Percentiles rank a stretch among this genome's conserved stretches.
Conservation (phyloP, 208 protist genomes). For the Porcisia hertigi region DNA sequence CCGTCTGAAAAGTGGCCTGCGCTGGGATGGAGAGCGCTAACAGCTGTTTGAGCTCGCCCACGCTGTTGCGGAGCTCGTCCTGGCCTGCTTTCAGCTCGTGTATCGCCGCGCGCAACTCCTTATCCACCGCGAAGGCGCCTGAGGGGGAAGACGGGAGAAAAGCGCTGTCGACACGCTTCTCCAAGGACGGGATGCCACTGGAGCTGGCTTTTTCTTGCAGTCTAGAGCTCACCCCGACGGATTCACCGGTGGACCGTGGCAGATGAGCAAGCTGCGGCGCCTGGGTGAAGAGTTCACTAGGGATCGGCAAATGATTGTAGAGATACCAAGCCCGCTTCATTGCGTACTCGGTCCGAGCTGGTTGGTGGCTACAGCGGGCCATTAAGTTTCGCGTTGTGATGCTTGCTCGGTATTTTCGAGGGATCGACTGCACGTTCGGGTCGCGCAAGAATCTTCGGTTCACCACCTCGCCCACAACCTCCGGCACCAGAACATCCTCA, state of each 20-base stretch:
- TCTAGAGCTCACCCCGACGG: not conserved
- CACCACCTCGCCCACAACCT: conserved; percentile 66
- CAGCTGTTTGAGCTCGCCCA: conserved; percentile 60
- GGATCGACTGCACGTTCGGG: conserved; percentile 45
- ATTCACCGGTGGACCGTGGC: not conserved
- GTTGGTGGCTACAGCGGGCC: conserved; percentile 85
- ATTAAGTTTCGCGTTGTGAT: conserved; percentile 89
- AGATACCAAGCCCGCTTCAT: conserved; percentile 91
- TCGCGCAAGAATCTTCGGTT: conserved; percentile 78
- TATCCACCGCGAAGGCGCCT: not conserved
- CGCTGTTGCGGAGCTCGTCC: conserved; percentile 25
- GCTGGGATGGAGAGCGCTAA: conserved; percentile 27
- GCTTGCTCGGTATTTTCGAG: conserved; percentile 73
- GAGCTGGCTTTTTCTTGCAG: not conserved
- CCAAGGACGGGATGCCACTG: not conserved
- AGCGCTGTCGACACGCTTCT: not conserved
- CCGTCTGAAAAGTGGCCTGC: conserved; percentile 46
- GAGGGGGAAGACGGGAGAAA: not conserved
- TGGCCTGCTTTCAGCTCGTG: conserved; percentile 50
- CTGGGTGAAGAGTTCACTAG: conserved; percentile 55
- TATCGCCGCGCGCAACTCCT: conserved; percentile 38
- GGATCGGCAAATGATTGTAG: conserved; percentile 71
- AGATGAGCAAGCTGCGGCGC: not conserved
- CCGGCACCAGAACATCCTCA: conserved; percentile 56
- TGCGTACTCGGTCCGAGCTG: conserved; percentile 71